Evolutionary conservation across 1,139 yeast species (phyloP).

Genomic region (Sugiyamaella japonica): DNA sequence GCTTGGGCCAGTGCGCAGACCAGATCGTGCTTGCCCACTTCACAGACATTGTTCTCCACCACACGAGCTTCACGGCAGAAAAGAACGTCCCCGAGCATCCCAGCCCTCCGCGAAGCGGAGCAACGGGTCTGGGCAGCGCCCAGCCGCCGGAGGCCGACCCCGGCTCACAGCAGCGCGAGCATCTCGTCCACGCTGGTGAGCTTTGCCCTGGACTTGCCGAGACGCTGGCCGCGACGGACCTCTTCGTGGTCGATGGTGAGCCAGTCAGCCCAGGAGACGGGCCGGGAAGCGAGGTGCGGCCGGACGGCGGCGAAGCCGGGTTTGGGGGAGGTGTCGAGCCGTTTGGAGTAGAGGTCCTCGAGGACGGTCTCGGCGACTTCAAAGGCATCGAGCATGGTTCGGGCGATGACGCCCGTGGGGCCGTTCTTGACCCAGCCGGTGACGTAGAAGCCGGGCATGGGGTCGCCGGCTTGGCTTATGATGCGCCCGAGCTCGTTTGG

Average conservation of each 20-base stretch:
- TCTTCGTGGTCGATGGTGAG: slow-evolving; percentile 57
- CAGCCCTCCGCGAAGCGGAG: no score
- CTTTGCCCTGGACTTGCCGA: slow-evolving; percentile 61
- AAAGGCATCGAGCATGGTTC: slow-evolving; percentile 84
- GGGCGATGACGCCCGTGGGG: slow-evolving; percentile 87
- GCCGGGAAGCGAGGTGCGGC: slow-evolving; percentile 35
- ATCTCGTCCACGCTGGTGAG: slow-evolving; percentile 52
- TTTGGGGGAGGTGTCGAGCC: slow-evolving; percentile 25
- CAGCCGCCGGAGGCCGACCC: not conserved
- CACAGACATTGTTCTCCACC: no score
- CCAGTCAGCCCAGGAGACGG: slow-evolving; percentile 77
- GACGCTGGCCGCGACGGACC: slow-evolving; percentile 46
- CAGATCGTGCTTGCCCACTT: no score
- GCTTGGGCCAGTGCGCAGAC: no score
- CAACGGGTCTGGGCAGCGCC: no score
- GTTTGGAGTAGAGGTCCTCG: slow-evolving; percentile 44
- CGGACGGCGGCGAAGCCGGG: slow-evolving; percentile 43
- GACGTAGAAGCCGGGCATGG: slow-evolving; percentile 61
- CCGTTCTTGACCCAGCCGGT: slow-evolving; percentile 94
- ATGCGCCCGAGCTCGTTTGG: slow-evolving; percentile 64
- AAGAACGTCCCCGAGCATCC: no score
- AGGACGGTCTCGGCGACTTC: slow-evolving; percentile 68
- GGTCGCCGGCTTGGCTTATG: slow-evolving; percentile 36
- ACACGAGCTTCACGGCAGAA: no score
- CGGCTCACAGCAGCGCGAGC: slow-evolving; percentile 37